Base-by-base conservation (phyloP, 257 asterid species). In the Nicotiana tabacum region DNA sequence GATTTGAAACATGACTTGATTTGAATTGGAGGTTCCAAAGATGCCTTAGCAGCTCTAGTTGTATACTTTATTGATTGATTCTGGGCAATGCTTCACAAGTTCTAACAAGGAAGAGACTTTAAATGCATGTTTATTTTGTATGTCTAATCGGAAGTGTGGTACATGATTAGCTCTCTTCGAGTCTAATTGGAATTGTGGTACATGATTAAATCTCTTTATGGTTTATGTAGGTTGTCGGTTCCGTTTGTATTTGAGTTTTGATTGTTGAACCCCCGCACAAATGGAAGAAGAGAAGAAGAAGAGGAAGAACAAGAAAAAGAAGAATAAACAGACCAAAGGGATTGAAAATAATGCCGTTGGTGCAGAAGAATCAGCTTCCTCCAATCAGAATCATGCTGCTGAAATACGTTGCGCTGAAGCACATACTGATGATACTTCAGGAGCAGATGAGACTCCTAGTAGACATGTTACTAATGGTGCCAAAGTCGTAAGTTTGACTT, bases 211-310 rank as follows among this genome's bases (percentile, higher is more conserved):
- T 11, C 58, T 13, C 58, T 74, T 48, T 74, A 33, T 56, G 70
- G 13, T 79, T 39, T 21, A 16, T 9, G 66, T 64, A 82, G 82
- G 64, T 62, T 82, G 7, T 39, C 30, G 60, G 29, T 70, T 82
- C 13, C 9, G 7, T 30, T 67, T n/a, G 60, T 67, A 55, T 33
- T 82, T 39, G 56, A 35, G 37, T 82, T 21, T 30, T 70, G 13
- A 58, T 82, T 82, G 33, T 82, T 57, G 51, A 27, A 24, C 58
- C 43, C 79, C 79, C 13, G 27, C 51, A 33, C 37, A 15, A 70
- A 89, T 91, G 94, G 95, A 89, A 85, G 92, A 88, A 66, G 95
- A 88, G 67, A 88, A 89, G 91, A 92, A 83, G 89, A 92, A 90
- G 88, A 92, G 85, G 85, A 91, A 51, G 62, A 94, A 82, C 81